phyloP scores from a whole-genome alignment of 2,329 filamentous ascomycete species.

The Neurospora sp. region DNA sequence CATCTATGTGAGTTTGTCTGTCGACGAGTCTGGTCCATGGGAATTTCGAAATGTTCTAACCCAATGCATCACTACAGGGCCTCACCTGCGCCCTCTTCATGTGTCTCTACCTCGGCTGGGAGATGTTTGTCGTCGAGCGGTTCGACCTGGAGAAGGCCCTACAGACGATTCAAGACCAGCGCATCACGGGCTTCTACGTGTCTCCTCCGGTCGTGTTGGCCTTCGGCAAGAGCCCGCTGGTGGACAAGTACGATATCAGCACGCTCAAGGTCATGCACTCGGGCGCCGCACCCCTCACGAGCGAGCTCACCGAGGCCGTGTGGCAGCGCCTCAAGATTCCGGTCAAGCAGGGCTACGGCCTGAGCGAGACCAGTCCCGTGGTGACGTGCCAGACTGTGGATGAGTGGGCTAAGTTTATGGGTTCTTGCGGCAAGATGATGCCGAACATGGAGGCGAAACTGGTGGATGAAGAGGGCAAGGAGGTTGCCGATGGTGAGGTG shows the following conservation, averaged over 20 bases:
- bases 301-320: conserved; percentile 67
- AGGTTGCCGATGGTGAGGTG: conserved; percentile 44
- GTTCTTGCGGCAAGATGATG: conserved; percentile 66
- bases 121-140: conserved; percentile 61
- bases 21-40: neutral
- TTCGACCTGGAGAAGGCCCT: conserved; percentile 80
- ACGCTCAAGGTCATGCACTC: conserved; percentile 76
- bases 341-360: conserved; percentile 87
- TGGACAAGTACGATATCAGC: conserved; percentile 72
- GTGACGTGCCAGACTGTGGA: conserved; percentile 65
- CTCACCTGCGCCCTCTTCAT: conserved; percentile 65
- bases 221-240: conserved; percentile 67
- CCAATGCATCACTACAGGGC: conserved; percentile 29
- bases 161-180: conserved; percentile 61
- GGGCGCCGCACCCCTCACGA: conserved; percentile 75
- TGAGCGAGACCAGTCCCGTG: conserved; percentile 77
- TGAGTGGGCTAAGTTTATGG: conserved; percentile 67
- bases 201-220: conserved; percentile 77
- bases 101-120: conserved; percentile 53
- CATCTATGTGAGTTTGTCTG: conserved; percentile 59
- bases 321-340: conserved; percentile 65
- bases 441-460: conserved; percentile 76
- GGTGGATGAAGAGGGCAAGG: conserved; percentile 51
- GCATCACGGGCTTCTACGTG: conserved; percentile 69
- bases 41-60: neutral